Percentiles rank a stretch among this genome's conserved stretches.
These are phyloP conservation scores for Debaryomycetaceae sp. DNA, from an alignment of 1,139 yeast genomes.

Conservation along the genomic window DNA sequence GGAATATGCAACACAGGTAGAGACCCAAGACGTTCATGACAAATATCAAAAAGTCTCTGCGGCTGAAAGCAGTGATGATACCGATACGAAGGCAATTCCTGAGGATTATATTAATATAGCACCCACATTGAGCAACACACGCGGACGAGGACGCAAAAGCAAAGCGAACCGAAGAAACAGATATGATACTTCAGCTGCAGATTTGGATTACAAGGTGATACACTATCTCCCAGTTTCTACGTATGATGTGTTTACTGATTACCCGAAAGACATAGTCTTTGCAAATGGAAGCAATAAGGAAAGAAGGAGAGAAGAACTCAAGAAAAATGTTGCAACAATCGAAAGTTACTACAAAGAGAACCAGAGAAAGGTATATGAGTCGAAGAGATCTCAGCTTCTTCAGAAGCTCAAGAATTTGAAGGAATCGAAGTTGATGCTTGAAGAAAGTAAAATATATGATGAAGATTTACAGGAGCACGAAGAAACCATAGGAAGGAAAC, in stretches of 20 bases:
- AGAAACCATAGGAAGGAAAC: slow-evolving; percentile 13
- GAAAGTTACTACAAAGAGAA: slow-evolving; percentile 14
- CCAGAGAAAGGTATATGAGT: slow-evolving; percentile 18
- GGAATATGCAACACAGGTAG: slow-evolving; percentile 13
- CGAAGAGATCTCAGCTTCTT: slow-evolving; percentile 23
- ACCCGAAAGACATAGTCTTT: slow-evolving; percentile 18
- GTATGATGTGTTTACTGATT: slow-evolving; percentile 8
- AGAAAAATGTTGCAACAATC: slow-evolving; percentile 15
- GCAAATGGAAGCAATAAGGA: slow-evolving; percentile 26
- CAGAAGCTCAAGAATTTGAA: slow-evolving; percentile 24
- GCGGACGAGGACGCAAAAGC: background rate
- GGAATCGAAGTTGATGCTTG: slow-evolving; percentile 23
- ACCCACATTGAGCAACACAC: slow-evolving; percentile 8
- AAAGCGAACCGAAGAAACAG: background rate
- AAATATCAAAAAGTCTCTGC: slow-evolving; percentile 7
- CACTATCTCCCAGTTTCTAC: slow-evolving; percentile 1
- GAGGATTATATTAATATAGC: slow-evolving; percentile 5
- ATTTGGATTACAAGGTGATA: slow-evolving; percentile 7
- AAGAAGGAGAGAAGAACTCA: slow-evolving; percentile 21
- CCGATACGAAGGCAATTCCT: slow-evolving; percentile 3
- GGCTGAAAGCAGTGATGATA: slow-evolving; percentile 1
- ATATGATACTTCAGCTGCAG: background rate
- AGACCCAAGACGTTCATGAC: slow-evolving; percentile 10
- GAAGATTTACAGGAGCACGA: slow-evolving; percentile 23
- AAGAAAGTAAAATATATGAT: slow-evolving; percentile 23